A percentile compares a stretch with the other conserved stretches of the same genome.
phyloP scores from a whole-genome alignment of 345 rosid species.

The Salix brachista region DNA sequence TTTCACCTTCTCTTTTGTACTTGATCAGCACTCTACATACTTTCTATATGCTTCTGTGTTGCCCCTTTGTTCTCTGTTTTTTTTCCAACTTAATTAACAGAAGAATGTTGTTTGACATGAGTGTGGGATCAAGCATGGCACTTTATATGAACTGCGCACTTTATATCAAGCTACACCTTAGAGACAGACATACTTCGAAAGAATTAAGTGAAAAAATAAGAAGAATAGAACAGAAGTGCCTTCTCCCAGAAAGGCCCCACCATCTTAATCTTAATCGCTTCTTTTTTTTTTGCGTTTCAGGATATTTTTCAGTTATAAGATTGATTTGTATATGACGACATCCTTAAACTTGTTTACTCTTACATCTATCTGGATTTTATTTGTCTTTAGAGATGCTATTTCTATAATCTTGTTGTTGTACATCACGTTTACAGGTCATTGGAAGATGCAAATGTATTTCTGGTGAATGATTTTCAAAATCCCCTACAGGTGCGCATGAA shows the following conservation, averaged over 20 bases:
- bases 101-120: constrained; percentile 1
- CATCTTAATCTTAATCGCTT: neutral
- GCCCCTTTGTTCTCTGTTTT: neutral
- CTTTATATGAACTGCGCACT: neutral
- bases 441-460: constrained; percentile 86
- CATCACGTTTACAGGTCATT: constrained; percentile 56
- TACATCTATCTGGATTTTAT: constrained; percentile 6
- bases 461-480: constrained; percentile 80
- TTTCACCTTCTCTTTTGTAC: neutral
- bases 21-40: neutral
- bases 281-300: neutral
- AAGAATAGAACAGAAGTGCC: neutral
- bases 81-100: neutral
- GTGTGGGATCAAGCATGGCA: neutral
- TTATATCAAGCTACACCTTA: neutral
- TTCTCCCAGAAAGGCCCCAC: neutral
- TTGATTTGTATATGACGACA: neutral
- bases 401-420: constrained; percentile 10
- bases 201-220: neutral
- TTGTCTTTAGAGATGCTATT: constrained; percentile 2
- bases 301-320: neutral
- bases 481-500: constrained; percentile 68
- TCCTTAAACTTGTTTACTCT: neutral
- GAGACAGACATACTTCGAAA: neutral
- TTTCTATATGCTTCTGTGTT: neutral